phyloP scores from a whole-genome alignment of 2,329 filamentous ascomycete genomes.

The Xylaria sp. region DNA sequence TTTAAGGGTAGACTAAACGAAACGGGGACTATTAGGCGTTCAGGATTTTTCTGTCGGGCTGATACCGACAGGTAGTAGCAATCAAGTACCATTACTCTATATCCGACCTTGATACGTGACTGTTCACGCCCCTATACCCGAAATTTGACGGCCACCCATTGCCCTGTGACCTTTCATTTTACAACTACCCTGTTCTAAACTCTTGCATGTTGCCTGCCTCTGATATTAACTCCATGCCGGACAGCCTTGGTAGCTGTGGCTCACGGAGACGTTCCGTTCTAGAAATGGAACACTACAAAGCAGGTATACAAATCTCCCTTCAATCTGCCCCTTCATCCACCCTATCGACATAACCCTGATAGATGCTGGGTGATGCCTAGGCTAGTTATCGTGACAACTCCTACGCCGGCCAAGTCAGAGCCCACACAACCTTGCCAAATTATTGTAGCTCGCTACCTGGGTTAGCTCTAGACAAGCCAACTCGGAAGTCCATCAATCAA shows the following conservation, averaged over 20 bases:
- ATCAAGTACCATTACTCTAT: neutral
- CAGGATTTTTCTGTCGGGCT: neutral
- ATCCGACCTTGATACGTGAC: neutral
- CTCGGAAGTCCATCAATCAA: neutral
- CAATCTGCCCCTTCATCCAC: neutral
- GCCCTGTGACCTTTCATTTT: slow-evolving; percentile 3
- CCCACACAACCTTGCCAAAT: neutral
- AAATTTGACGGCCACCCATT: neutral
- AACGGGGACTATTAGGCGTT: slow-evolving; percentile 24
- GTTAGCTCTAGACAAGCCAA: neutral
- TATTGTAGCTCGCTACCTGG: neutral
- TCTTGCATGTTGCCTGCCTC: neutral
- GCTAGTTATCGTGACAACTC: neutral
- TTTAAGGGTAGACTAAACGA: slow-evolving; percentile 22
- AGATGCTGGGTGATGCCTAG: neutral
- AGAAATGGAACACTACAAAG: neutral
- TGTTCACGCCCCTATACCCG: neutral
- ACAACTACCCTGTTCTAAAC: slow-evolving; percentile 15
- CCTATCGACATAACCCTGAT: neutral
- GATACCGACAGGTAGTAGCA: slow-evolving; percentile 1
- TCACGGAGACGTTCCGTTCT: neutral
- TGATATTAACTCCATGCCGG: slow-evolving; percentile 4
- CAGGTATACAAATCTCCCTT: neutral
- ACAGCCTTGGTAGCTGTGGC: neutral
- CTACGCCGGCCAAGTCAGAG: neutral